Evolutionary conservation across 306 rosid species (phyloP).

Genomic region (Citrullus colocynthis): DNA sequence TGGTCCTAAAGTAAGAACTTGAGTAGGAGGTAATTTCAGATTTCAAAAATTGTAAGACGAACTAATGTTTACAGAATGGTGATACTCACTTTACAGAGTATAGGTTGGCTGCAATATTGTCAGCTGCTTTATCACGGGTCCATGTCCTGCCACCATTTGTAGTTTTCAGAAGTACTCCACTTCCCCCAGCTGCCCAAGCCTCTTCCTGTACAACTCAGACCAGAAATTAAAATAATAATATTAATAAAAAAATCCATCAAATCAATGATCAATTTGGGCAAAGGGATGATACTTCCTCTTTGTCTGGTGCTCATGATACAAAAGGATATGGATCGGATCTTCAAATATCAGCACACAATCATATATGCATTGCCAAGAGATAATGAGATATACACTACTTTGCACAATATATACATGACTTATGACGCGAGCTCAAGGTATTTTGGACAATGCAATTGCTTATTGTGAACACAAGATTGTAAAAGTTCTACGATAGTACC

Average conservation of each 20-base stretch:
- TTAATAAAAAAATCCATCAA: not conserved
- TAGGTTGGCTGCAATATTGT: conserved; percentile 89
- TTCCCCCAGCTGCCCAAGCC: conserved; percentile 99
- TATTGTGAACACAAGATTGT: not conserved
- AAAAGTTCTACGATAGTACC: not conserved
- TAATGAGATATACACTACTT: not conserved
- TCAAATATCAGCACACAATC: not conserved
- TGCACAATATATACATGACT: not conserved
- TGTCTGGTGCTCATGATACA: not conserved
- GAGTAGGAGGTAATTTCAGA: not conserved
- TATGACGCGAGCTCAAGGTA: not conserved
- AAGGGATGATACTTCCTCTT: not conserved
- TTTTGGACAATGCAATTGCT: not conserved
- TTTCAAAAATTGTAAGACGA: not conserved
- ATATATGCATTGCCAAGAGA: not conserved
- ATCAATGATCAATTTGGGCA: not conserved
- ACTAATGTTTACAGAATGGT: not conserved
- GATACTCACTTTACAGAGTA: conserved; percentile 85
- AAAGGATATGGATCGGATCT: not conserved
- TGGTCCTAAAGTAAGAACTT: not conserved
- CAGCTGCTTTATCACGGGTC: conserved; percentile 95
- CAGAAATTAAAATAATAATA: not conserved
- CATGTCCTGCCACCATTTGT: conserved; percentile 91
- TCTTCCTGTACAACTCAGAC: conserved; percentile 41
- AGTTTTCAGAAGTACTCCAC: conserved; percentile 79